Base-by-base conservation (phyloP, 345 rosid genomes). In the Syzygium aqueum region DNA sequence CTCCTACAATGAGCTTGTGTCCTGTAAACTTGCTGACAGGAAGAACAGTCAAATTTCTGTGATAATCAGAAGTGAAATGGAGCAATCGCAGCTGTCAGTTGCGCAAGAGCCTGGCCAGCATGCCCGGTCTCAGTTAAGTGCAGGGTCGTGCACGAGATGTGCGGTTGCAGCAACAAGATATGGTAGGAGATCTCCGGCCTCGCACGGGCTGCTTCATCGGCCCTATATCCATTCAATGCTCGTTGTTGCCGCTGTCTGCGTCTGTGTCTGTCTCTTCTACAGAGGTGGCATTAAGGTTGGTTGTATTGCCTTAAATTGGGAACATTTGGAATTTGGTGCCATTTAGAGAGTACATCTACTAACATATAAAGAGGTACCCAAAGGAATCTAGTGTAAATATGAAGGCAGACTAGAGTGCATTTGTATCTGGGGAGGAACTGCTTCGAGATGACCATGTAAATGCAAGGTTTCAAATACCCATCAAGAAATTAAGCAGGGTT, bases 241-340 rank as follows among this genome's bases (percentile, higher is more conserved):
- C 30, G 93, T 97, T 87, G 90, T 95, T 89, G 99, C 97, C 4
- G 96, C 98, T 8, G 98, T 97, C 56, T 96, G 99, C 78, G 98
- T 95, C 87, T 96, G 99, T 90, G 99, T 96, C 78, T 96, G 99
- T 89, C 90, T 96, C 63, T 95, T 95, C 91, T 78, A 94, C 91
- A 95, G 97, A 43, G 96, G 96, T 30, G 90, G 91, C 50, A 98
- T 98, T 1, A 88, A 91, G 30, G 91, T 95, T 67, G 93, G 98
- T 77, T 88, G 86, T 50, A 91, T 90, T 86, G 91, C 94, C 52
- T 96, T 96, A 86, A 94, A 92, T 90, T 97, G 99, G 99, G 96
- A 95, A 88, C 91, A 90, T 85, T 86, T 97, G 93, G 94, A 90
- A 86, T 97, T 85, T 85, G 98, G 99, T 87, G 89, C 97, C 23